Evolutionary conservation across 2,329 filamentous ascomycete genomes (phyloP).

Genomic region (Verticillium dahliae): DNA sequence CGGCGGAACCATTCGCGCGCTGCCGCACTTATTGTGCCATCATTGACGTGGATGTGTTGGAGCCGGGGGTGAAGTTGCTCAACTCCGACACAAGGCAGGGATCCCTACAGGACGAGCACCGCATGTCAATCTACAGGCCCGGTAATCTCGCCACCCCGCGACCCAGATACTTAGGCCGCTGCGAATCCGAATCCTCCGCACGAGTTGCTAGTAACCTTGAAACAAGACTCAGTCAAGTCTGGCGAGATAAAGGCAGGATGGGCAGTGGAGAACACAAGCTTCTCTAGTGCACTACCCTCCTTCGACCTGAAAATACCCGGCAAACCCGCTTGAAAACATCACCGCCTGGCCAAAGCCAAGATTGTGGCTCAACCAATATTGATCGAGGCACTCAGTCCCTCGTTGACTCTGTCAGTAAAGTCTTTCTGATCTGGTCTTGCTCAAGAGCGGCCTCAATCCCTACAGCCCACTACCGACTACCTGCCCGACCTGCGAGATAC

Average conservation of each 20-base stretch:
- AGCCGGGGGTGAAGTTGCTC: too few relatives aligned
- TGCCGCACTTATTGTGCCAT: too few relatives aligned
- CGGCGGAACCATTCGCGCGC: too few relatives aligned
- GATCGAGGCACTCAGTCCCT: conserved; percentile 31
- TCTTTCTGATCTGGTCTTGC: conserved; percentile 26
- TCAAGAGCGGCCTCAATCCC: conserved; percentile 26
- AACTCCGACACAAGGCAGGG: background rate
- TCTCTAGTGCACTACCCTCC: conserved; percentile 29
- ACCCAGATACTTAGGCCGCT: conserved; percentile 17
- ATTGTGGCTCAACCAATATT: conserved; percentile 23
- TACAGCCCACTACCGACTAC: conserved; percentile 24
- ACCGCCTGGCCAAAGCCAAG: conserved; percentile 27
- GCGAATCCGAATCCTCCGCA: conserved; percentile 18
- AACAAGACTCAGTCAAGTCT: conserved; percentile 19
- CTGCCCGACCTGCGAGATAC: conserved; percentile 22
- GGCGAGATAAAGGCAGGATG: conserved; percentile 26
- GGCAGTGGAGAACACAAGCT: conserved; percentile 26
- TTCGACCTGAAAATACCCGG: conserved; percentile 17
- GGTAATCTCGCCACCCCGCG: conserved; percentile 23
- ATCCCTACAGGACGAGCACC: too few relatives aligned
- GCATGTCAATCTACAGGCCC: conserved; percentile 14
- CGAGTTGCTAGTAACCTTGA: conserved; percentile 21
- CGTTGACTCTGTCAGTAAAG: conserved; percentile 32
- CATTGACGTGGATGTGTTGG: too few relatives aligned
- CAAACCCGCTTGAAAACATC: conserved; percentile 32